These are phyloP conservation scores for Erysiphe pulchra DNA, from an alignment of 2,329 filamentous ascomycete genomes.

Conservation along the genomic window DNA sequence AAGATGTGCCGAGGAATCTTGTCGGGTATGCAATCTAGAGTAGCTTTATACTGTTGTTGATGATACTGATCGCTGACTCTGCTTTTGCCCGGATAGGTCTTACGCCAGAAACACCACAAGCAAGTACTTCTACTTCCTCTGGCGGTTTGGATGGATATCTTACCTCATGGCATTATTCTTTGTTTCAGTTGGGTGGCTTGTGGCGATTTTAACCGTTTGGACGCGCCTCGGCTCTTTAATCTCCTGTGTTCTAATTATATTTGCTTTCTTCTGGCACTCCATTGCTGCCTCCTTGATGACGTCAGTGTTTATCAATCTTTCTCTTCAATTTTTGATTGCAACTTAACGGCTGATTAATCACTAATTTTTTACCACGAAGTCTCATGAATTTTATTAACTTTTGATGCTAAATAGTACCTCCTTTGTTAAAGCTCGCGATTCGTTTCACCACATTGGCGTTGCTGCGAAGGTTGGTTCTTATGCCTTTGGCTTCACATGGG, in stretches of 20 bases:
- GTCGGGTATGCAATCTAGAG: constrained; percentile 18
- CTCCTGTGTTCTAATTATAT: constrained; percentile 27
- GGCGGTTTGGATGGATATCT: constrained; percentile 83
- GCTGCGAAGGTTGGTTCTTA: constrained; percentile 35
- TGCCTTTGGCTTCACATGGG: constrained; percentile 59
- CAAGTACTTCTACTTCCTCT: constrained; percentile 50
- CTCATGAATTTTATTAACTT: neutral
- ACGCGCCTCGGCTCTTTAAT: constrained; percentile 40
- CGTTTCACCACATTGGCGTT: constrained; percentile 30
- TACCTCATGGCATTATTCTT: constrained; percentile 59
- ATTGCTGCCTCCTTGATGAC: constrained; percentile 50
- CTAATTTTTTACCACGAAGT: neutral
- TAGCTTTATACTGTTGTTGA: neutral
- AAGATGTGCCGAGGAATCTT: constrained; percentile 27
- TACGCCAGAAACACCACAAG: constrained; percentile 30
- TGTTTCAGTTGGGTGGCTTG: constrained; percentile 39
- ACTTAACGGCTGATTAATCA: constrained; percentile 2
- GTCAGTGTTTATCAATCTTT: constrained; percentile 20
- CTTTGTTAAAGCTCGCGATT: constrained; percentile 44
- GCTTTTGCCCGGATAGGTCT: constrained; percentile 15
- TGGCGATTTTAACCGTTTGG: constrained; percentile 34
- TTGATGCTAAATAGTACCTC: constrained; percentile 18
- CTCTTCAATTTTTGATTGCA: constrained; percentile 3
- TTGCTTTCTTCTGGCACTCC: constrained; percentile 44
- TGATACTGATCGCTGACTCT: neutral